A percentile compares a stretch with the other conserved stretches of the same genome.
Conservation (phyloP, 192 early-diverging fungal species). For the Umbelopsis isabellina region DNA sequence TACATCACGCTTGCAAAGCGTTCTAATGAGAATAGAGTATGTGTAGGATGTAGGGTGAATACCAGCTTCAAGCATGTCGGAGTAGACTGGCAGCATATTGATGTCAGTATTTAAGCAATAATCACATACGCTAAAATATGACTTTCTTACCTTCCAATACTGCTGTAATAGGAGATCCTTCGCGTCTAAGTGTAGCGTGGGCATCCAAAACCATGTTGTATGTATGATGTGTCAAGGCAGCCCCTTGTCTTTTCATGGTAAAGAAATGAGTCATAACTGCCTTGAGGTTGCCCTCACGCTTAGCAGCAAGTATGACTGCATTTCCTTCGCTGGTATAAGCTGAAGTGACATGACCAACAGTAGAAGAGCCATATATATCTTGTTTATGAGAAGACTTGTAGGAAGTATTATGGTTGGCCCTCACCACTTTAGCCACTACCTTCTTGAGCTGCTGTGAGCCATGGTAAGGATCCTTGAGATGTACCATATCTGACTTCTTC, state of each 20-base stretch:
- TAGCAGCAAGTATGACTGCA: slow-evolving; percentile 24
- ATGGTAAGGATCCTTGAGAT: slow-evolving; percentile 2
- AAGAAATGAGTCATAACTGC: slow-evolving; percentile 21
- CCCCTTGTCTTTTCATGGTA: neutral
- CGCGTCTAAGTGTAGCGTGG: neutral
- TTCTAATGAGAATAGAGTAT: slow-evolving; percentile 36
- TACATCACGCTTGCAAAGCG: slow-evolving; percentile 30
- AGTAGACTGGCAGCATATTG: slow-evolving; percentile 27
- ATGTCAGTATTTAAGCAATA: slow-evolving; percentile 15
- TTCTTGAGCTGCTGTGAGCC: slow-evolving; percentile 21
- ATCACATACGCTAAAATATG: slow-evolving; percentile 2
- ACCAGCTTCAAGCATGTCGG: slow-evolving; percentile 34
- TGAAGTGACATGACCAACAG: slow-evolving; percentile 1
- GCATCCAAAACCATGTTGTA: slow-evolving; percentile 4
- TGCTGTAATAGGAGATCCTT: slow-evolving; percentile 24
- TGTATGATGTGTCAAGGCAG: neutral
- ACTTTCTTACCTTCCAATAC: slow-evolving; percentile 19
- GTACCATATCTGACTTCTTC: slow-evolving; percentile 15
- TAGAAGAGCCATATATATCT: neutral
- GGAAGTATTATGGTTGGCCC: neutral
- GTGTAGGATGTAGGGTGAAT: slow-evolving; percentile 30
- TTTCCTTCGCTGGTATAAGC: slow-evolving; percentile 25
- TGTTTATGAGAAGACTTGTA: slow-evolving; percentile 1
- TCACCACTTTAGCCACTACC: slow-evolving; percentile 1
- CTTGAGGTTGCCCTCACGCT: slow-evolving; percentile 35